A percentile compares a stretch with the other conserved stretches of the same genome.
Conservation (phyloP, 257 asterid species). For the Avicennia marina region DNA sequence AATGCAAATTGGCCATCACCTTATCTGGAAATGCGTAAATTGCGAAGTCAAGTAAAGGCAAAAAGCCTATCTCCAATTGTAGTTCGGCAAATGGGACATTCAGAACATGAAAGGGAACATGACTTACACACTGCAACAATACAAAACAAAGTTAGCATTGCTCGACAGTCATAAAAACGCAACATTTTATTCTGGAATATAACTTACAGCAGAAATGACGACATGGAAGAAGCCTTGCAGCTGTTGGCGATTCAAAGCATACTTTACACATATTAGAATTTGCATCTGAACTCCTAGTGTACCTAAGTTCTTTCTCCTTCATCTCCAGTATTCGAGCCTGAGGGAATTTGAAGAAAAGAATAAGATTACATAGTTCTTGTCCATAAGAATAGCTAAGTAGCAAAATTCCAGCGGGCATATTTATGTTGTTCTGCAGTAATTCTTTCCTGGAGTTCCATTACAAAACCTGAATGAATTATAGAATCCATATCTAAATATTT, state of each 20-base stretch:
- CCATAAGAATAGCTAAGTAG: not conserved
- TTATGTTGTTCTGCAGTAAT: no score
- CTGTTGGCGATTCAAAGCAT: slow-evolving; percentile 84
- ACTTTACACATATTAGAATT: slow-evolving; percentile 87
- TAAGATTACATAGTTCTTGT: slow-evolving; percentile 12
- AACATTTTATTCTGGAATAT: slow-evolving; percentile 3
- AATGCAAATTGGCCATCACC: no score
- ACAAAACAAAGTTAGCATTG: slow-evolving; percentile 17
- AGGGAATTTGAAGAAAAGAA: slow-evolving; percentile 5
- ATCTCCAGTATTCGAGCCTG: slow-evolving; percentile 97
- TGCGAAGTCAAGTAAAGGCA: slow-evolving; percentile 74
- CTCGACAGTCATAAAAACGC: not conserved
- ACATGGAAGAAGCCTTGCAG: slow-evolving; percentile 97
- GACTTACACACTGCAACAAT: slow-evolving; percentile 84
- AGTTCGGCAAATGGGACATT: slow-evolving; percentile 83
- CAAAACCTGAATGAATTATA: not conserved
- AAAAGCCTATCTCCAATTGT: slow-evolving; percentile 73
- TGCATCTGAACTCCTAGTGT: slow-evolving; percentile 65
- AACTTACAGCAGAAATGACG: slow-evolving; percentile 96
- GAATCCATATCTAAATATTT: not conserved
- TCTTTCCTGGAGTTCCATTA: slow-evolving; percentile 5
- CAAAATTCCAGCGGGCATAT: not conserved
- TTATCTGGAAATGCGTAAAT: no score
- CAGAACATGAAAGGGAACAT: slow-evolving; percentile 91
- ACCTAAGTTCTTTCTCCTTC: slow-evolving; percentile 77